Conservation (phyloP, 176 grass and related monocot species). For the Otatea glauca region DNA sequence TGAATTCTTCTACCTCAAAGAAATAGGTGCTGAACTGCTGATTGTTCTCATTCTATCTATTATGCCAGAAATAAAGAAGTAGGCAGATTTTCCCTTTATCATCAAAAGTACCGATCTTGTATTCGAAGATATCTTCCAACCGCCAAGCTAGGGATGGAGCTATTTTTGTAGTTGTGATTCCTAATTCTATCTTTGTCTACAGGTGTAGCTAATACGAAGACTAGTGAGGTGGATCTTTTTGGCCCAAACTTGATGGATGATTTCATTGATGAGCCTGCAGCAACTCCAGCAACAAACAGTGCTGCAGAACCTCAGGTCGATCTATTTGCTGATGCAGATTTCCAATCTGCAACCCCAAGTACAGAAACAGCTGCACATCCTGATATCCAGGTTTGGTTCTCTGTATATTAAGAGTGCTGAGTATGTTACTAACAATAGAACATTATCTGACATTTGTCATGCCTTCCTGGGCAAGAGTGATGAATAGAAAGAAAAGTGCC, state of each 20-base stretch:
- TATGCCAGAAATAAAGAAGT: constrained; percentile 14
- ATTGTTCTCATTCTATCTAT: neutral
- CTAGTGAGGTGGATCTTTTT: constrained; percentile 73
- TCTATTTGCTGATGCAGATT: constrained; percentile 93
- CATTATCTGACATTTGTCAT: neutral
- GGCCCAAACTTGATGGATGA: constrained; percentile 82
- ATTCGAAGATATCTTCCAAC: neutral
- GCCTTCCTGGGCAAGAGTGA: neutral
- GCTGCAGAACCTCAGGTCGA: constrained; percentile 64
- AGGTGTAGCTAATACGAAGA: constrained; percentile 61
- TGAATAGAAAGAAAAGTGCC: neutral
- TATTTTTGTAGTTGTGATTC: constrained; percentile 12
- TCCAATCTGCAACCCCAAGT: constrained; percentile 63
- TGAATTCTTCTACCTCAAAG: constrained; percentile 11
- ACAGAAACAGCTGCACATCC: constrained; percentile 48
- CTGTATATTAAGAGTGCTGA: constrained; percentile 7
- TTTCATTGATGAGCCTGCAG: constrained; percentile 58
- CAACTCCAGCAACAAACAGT: constrained; percentile 48
- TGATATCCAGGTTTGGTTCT: constrained; percentile 63
- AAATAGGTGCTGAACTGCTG: neutral
- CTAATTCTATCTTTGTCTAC: constrained; percentile 32
- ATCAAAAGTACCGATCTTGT: neutral
- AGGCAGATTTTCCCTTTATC: neutral
- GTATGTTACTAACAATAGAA: constrained; percentile 7
- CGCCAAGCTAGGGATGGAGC: neutral